phyloP scores from a whole-genome alignment of 225 moss, liverwort and hornwort species.

The Climacium dendroides region DNA sequence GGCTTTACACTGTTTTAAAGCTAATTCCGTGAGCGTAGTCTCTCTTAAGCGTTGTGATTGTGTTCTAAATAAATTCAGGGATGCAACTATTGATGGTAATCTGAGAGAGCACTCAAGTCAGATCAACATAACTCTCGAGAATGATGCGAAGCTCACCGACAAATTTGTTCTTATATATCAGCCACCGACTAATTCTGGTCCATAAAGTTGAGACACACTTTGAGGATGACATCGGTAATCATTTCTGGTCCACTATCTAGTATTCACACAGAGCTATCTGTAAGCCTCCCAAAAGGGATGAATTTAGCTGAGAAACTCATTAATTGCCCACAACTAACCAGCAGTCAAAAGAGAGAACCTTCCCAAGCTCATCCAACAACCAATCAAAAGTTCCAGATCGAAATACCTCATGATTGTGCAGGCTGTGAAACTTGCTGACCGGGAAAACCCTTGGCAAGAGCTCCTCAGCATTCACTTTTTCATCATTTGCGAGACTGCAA shows the following conservation, averaged over 20 bases:
- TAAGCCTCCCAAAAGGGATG: not conserved
- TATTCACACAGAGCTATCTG: not conserved
- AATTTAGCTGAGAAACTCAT: not conserved
- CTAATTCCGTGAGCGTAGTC: not conserved
- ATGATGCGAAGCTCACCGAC: conserved; percentile 1
- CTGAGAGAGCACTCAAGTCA: not conserved
- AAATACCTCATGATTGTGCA: conserved; percentile 15
- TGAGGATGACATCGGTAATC: conserved; percentile 1
- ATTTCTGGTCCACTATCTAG: conserved; percentile 9
- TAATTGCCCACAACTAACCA: not conserved
- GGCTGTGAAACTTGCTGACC: conserved; percentile 8
- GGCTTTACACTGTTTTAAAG: not conserved
- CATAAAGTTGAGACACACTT: not conserved
- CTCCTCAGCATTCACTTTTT: conserved; percentile 17
- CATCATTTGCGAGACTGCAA: conserved; percentile 15
- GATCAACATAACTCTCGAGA: not conserved
- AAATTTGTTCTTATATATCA: not conserved
- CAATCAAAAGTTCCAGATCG: not conserved
- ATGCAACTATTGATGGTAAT: not conserved
- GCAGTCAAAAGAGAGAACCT: not conserved
- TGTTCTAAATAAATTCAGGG: not conserved
- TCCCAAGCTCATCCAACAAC: not conserved
- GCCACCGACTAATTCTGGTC: not conserved
- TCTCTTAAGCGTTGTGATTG: not conserved
- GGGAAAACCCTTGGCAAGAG: conserved; percentile 19